A percentile compares a stretch with the other conserved stretches of the same genome.
phyloP scores from a whole-genome alignment of 768 basidiomycete species.

The Pisolithus albus region DNA sequence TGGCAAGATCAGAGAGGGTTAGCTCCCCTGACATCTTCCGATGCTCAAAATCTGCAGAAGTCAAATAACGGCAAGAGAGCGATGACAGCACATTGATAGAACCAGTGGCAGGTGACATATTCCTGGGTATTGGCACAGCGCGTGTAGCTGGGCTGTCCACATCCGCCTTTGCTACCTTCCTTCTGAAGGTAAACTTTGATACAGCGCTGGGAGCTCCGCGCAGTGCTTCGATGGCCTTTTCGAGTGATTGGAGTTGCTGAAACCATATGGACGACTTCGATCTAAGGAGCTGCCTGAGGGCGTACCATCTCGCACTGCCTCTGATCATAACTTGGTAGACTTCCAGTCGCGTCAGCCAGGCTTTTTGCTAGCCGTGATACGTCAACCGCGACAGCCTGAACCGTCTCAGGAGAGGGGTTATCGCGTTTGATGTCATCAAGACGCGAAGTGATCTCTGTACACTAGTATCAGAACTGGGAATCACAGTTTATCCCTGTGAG shows the following conservation, averaged over 20 bases:
- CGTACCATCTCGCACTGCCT: slow-evolving; percentile 62
- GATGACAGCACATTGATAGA: slow-evolving; percentile 37
- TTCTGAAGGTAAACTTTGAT: slow-evolving; percentile 66
- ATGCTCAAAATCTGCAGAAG: slow-evolving; percentile 27
- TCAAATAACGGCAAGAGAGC: slow-evolving; percentile 42
- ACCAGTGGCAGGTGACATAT: slow-evolving; percentile 11
- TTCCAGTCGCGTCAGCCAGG: slow-evolving; percentile 56
- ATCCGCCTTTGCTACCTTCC: slow-evolving; percentile 28
- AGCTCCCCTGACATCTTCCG: slow-evolving; percentile 40
- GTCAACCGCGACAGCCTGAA: slow-evolving; percentile 42
- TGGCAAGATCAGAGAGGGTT: slow-evolving; percentile 56
- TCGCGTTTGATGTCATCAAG: slow-evolving; percentile 35
- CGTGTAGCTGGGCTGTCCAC: slow-evolving; percentile 3
- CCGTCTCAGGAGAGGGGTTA: slow-evolving; percentile 23
- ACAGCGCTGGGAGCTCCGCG: slow-evolving; percentile 41
- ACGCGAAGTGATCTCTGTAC: slow-evolving; percentile 43
- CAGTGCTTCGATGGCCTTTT: slow-evolving; percentile 46
- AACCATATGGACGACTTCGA: slow-evolving; percentile 9
- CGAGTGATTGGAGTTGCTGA: slow-evolving; percentile 64
- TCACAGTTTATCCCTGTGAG: not conserved
- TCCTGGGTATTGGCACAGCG: not conserved
- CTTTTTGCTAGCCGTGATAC: slow-evolving; percentile 55
- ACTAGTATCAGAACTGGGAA: slow-evolving; percentile 11
- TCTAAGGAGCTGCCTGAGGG: slow-evolving; percentile 6
- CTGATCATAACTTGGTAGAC: slow-evolving; percentile 68